Conservation (phyloP, 2,329 filamentous ascomycete genomes). For the Coniosporium tulheliwenetii region DNA sequence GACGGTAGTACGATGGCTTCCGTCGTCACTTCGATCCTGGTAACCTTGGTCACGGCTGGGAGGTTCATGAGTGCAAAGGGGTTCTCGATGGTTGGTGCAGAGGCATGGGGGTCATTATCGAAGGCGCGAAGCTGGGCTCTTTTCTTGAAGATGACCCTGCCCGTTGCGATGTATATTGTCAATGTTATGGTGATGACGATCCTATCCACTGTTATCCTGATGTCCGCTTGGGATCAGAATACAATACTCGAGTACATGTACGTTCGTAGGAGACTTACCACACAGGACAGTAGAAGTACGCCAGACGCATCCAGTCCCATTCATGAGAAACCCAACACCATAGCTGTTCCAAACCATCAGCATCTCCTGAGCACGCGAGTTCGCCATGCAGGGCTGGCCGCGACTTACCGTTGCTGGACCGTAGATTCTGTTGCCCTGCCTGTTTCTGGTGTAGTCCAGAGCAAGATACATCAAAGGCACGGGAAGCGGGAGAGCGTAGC, state of each 20-base stretch:
- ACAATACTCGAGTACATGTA: too few species aligned
- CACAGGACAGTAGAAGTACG: conserved; percentile 57
- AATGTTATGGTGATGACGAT: conserved; percentile 44
- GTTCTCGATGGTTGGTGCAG: too few species aligned
- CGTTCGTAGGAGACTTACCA: conserved; percentile 29
- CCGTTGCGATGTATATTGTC: conserved; percentile 51
- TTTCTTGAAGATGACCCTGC: conserved; percentile 51
- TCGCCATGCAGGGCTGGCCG: too few species aligned
- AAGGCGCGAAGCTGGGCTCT: conserved; percentile 33
- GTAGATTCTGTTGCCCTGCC: conserved; percentile 39
- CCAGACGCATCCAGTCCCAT: conserved; percentile 59
- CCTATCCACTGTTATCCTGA: too few species aligned
- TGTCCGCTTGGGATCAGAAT: too few species aligned
- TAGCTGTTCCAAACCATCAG: conserved; percentile 16
- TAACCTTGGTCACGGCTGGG: too few species aligned
- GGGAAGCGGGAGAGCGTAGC: conserved; percentile 59
- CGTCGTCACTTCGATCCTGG: too few species aligned
- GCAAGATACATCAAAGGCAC: conserved; percentile 55
- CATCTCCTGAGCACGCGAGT: too few species aligned
- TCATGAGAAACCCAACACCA: conserved; percentile 65
- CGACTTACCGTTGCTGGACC: conserved; percentile 43
- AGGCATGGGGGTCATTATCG: too few species aligned
- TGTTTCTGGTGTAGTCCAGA: conserved; percentile 34
- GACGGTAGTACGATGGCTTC: too few species aligned
- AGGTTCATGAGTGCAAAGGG: too few species aligned